These are phyloP conservation scores for Spinellus fusiger DNA, from an alignment of 192 early-diverging fungal genomes.

Conservation along the genomic window DNA sequence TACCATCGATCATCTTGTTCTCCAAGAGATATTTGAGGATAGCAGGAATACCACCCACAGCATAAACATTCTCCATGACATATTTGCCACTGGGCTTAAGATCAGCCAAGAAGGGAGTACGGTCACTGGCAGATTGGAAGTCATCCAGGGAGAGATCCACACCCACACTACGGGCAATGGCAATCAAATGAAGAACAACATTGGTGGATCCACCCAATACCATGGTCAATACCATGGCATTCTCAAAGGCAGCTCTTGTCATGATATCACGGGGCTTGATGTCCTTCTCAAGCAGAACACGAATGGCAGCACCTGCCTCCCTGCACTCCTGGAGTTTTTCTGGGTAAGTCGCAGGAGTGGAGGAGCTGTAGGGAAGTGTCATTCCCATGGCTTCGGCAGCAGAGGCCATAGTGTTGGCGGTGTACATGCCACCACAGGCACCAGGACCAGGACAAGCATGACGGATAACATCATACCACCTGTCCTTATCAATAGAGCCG, in stretches of 20 bases:
- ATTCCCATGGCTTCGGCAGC: conserved; percentile 98
- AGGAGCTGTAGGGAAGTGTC: conserved; percentile 92
- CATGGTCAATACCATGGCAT: conserved; percentile 92
- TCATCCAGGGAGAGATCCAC: conserved; percentile 87
- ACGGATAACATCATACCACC: conserved; percentile 69
- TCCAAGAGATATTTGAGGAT: conserved; percentile 91
- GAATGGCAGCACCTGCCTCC: conserved; percentile 79
- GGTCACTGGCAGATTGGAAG: conserved; percentile 89
- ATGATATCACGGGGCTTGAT: conserved; percentile 95
- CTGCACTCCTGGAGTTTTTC: conserved; percentile 88
- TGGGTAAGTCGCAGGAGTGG: conserved; percentile 85
- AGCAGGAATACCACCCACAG: conserved; percentile 90
- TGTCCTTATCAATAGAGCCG: conserved; percentile 84
- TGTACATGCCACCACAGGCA: conserved; percentile 88
- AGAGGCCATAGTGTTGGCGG: conserved; percentile 67
- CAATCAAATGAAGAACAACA: conserved; percentile 92
- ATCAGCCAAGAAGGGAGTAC: conserved; percentile 93
- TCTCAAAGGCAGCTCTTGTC: conserved; percentile 92
- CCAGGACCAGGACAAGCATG: conserved; percentile 85
- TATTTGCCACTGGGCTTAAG: conserved; percentile 97
- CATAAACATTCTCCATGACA: conserved; percentile 95
- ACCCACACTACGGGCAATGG: conserved; percentile 73
- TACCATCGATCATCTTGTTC: conserved; percentile 81
- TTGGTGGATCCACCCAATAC: conserved; percentile 96
- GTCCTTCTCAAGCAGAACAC: conserved; percentile 82